These are phyloP conservation scores for Aspergillus pseudoglaucus DNA, from an alignment of 2,329 filamentous ascomycete genomes.

Conservation along the genomic window DNA sequence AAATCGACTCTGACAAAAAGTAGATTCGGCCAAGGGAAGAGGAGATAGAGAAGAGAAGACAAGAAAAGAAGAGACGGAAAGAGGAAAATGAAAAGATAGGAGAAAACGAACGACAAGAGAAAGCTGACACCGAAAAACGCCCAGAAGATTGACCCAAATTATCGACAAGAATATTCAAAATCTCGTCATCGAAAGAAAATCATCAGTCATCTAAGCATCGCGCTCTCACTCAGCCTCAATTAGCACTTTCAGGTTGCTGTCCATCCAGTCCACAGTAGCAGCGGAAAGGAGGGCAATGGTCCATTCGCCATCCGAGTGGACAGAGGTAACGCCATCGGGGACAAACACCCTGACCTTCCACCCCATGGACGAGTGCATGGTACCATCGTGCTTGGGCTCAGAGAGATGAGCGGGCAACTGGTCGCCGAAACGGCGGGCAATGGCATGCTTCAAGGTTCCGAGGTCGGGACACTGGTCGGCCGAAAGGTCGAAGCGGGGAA, in stretches of 20 bases:
- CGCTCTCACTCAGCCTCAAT: slow-evolving; percentile 25
- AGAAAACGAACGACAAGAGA: neutral
- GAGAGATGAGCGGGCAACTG: slow-evolving; percentile 23
- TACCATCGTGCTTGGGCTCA: slow-evolving; percentile 13
- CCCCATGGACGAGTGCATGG: slow-evolving; percentile 9
- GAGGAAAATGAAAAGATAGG: neutral
- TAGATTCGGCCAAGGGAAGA: neutral
- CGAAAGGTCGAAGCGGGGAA: slow-evolving; percentile 31
- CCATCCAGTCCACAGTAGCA: slow-evolving; percentile 43
- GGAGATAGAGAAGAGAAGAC: neutral
- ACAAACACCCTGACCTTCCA: slow-evolving; percentile 38
- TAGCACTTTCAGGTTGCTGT: slow-evolving; percentile 38
- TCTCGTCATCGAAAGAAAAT: neutral
- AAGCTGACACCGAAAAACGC: slow-evolving; percentile 2
- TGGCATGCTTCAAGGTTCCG: slow-evolving; percentile 23
- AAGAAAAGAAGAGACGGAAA: neutral
- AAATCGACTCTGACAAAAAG: neutral
- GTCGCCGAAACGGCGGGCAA: slow-evolving; percentile 26
- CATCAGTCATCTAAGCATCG: too few relatives aligned
- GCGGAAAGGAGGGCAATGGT: slow-evolving; percentile 38
- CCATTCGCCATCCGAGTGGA: slow-evolving; percentile 40
- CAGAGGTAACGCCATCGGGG: slow-evolving; percentile 33
- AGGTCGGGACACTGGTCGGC: slow-evolving; percentile 31
- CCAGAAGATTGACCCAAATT: neutral
- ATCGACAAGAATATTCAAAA: slow-evolving; percentile 5